Conservation (phyloP, 805 yeast genomes). For the Ogataea pignaliae region DNA sequence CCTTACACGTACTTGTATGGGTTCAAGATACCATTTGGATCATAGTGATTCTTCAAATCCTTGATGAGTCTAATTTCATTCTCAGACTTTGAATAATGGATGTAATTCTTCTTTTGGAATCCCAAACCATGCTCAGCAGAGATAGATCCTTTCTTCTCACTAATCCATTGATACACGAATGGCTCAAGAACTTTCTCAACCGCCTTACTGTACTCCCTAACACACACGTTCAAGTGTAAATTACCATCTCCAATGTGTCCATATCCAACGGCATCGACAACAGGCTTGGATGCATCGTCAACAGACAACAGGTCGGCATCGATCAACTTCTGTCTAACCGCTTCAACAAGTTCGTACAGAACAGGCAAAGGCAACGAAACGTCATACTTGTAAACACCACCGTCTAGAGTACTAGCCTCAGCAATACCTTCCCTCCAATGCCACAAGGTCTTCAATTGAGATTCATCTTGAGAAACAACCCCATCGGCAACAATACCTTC, state of each 20-base stretch:
- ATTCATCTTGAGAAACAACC: conserved; percentile 91
- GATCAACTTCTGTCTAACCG: conserved; percentile 56
- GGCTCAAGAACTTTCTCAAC: conserved; percentile 88
- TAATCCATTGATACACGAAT: conserved; percentile 88
- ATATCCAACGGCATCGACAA: conserved; percentile 85
- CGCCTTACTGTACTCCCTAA: conserved; percentile 71
- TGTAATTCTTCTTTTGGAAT: conserved; percentile 89
- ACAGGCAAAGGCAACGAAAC: conserved; percentile 84
- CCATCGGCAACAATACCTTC: conserved; percentile 85
- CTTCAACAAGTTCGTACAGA: conserved; percentile 79
- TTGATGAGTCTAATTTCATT: conserved; percentile 71
- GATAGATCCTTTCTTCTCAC: conserved; percentile 72
- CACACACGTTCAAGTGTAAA: conserved; percentile 88
- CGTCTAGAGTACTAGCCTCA: conserved; percentile 78
- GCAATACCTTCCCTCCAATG: conserved; percentile 93
- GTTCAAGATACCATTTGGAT: conserved; percentile 88
- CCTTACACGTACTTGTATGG: conserved; percentile 77
- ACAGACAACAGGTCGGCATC: conserved; percentile 58
- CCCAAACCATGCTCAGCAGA: conserved; percentile 98
- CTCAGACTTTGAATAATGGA: conserved; percentile 77
- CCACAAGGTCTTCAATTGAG: conserved; percentile 83
- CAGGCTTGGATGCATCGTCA: conserved; percentile 63
- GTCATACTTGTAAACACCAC: conserved; percentile 97
- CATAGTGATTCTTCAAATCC: conserved; percentile 73
- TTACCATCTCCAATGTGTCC: conserved; percentile 99